Conservation (phyloP, 1,284 basidiomycete species). For the Testicularia cyperi region DNA sequence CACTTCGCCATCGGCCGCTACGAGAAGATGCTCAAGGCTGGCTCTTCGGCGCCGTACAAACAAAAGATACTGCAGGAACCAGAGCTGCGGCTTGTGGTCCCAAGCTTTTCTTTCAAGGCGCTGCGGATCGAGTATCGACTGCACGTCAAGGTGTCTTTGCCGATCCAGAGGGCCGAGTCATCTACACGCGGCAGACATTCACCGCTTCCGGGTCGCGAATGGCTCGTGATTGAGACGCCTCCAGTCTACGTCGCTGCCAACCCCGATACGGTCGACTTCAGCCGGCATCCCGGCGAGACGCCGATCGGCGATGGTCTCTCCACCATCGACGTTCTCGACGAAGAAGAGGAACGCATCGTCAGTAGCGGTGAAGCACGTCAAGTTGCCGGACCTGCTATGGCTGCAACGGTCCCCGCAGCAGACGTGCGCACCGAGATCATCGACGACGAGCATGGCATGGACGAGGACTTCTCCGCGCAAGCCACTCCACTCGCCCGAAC, state of each 20-base stretch:
- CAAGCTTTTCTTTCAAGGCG: conserved; percentile 39
- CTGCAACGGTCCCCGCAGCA: background rate
- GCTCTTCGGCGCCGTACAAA: conserved; percentile 21
- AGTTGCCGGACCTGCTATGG: too few relatives aligned
- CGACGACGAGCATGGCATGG: conserved; percentile 10
- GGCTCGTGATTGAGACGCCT: conserved; percentile 33
- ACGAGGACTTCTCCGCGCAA: conserved; percentile 26
- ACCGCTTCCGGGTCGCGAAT: background rate
- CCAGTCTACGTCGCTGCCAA: conserved; percentile 32
- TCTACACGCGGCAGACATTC: background rate
- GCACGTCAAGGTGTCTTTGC: conserved; percentile 21
- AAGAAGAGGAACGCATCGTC: conserved; percentile 29
- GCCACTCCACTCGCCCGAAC: conserved; percentile 32
- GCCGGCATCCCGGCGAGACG: conserved; percentile 12
- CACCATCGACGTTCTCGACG: conserved; percentile 25
- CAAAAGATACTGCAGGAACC: conserved; percentile 20
- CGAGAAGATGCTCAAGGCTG: conserved; percentile 37
- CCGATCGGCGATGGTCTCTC: conserved; percentile 26
- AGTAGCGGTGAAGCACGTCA: too few relatives aligned
- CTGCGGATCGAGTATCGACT: conserved; percentile 34
- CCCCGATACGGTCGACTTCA: conserved; percentile 37
- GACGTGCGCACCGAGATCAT: too few relatives aligned
- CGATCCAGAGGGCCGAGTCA: background rate
- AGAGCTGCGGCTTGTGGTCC: conserved; percentile 29
- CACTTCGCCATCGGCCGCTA: conserved; percentile 35